These are phyloP conservation scores for Rosellinia necatrix DNA, from an alignment of 2,329 filamentous ascomycete genomes.

Conservation along the genomic window DNA sequence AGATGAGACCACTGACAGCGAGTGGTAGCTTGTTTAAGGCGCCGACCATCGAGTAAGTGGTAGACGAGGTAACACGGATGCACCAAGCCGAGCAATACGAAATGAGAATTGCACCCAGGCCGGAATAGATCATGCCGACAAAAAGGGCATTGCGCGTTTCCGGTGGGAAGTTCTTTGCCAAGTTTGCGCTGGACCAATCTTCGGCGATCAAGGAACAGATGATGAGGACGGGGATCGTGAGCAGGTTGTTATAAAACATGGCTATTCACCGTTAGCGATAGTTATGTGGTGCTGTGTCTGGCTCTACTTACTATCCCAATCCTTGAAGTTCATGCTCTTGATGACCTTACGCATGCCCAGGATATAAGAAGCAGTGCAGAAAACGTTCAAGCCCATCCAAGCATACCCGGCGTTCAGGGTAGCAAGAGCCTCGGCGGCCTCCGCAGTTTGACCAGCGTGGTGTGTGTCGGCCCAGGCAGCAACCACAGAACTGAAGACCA, in stretches of 20 bases:
- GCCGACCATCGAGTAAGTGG: constrained; percentile 98
- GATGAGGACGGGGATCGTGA: constrained; percentile 91
- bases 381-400: constrained; percentile 97
- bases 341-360: constrained; percentile 97
- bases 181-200: constrained; percentile 88
- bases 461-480: constrained; percentile 96
- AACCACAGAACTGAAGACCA: constrained; percentile 93
- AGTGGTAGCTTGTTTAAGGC: constrained; percentile 98
- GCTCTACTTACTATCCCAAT: constrained; percentile 87
- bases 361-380: constrained; percentile 89
- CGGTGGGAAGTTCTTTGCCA: constrained; percentile 85
- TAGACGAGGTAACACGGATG: constrained; percentile 94
- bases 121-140: constrained; percentile 90
- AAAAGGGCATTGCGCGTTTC: constrained; percentile 79
- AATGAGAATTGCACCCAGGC: constrained; percentile 92
- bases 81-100: constrained; percentile 99
- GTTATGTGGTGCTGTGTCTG: neutral
- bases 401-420: constrained; percentile 94
- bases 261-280: constrained; percentile 60
- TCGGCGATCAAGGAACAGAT: constrained; percentile 81
- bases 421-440: constrained; percentile 76
- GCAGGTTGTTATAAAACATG: constrained; percentile 99
- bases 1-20: constrained; percentile 86
- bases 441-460: constrained; percentile 59
- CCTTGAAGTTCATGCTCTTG: constrained; percentile 99